A percentile compares a stretch with the other conserved stretches of the same genome.
Conservation (phyloP, 257 asterid genomes). For the Primulina eburnea region DNA sequence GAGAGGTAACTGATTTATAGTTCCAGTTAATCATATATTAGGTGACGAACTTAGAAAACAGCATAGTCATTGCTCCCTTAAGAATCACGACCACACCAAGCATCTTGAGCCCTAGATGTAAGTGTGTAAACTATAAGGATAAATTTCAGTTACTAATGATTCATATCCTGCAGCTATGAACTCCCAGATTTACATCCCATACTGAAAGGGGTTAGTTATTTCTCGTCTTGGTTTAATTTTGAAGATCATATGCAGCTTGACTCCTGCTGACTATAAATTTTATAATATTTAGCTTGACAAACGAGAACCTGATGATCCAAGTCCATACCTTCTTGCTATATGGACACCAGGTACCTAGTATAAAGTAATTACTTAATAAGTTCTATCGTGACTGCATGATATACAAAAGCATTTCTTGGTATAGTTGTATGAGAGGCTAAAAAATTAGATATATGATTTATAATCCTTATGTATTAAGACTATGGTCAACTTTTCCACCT, state of each 20-base stretch:
- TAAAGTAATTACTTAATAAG: conserved; percentile 16
- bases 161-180: conserved; percentile 62
- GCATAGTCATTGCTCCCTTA: conserved; percentile 1
- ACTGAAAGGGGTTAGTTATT: conserved; percentile 58
- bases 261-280: conserved; percentile 29
- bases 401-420: conserved; percentile 1
- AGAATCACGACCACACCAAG: conserved; percentile 6
- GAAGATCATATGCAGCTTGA: conserved; percentile 18
- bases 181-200: conserved; percentile 85
- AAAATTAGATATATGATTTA: background rate
- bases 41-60: background rate
- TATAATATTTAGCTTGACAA: conserved; percentile 61
- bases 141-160: conserved; percentile 25
- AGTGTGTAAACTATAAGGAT: background rate
- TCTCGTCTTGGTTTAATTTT: background rate
- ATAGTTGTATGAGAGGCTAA: conserved; percentile 8
- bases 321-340: conserved; percentile 93
- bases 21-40: background rate
- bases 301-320: conserved; percentile 94
- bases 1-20: background rate
- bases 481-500: conserved; percentile 1
- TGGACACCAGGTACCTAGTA: conserved; percentile 86
- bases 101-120: conserved; percentile 2
- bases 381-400: conserved; percentile 5
- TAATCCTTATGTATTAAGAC: background rate